Evolutionary conservation across 768 basidiomycete species (phyloP).

Genomic region (Trametes cingulata): DNA sequence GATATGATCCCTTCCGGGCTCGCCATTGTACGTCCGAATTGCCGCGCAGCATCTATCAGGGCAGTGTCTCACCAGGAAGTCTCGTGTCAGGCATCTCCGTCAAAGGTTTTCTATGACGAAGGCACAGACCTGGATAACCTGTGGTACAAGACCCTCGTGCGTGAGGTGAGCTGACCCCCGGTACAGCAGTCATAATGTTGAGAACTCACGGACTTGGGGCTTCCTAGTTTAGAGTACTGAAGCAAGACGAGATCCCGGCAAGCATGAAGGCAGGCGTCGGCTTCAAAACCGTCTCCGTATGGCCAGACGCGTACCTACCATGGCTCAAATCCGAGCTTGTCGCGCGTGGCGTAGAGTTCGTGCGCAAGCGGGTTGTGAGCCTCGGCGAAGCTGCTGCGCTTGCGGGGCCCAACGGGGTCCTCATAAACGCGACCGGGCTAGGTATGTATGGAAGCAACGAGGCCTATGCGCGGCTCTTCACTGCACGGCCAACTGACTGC

Average conservation of each 20-base stretch:
- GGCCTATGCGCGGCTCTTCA: background rate
- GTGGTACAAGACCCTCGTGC: slow-evolving; percentile 44
- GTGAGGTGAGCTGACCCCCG: slow-evolving; percentile 36
- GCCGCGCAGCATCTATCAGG: background rate
- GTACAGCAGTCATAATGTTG: background rate
- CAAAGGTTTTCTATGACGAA: slow-evolving; percentile 33
- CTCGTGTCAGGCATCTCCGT: slow-evolving; percentile 39
- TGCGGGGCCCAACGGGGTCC: slow-evolving; percentile 38
- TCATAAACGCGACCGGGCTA: slow-evolving; percentile 59
- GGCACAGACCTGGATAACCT: slow-evolving; percentile 24
- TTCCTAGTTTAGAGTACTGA: slow-evolving; percentile 36
- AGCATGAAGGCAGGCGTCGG: slow-evolving; percentile 39
- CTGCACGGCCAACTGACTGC: background rate
- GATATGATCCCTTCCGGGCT: slow-evolving; percentile 46
- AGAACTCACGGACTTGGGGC: background rate
- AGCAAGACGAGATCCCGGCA: slow-evolving; percentile 37
- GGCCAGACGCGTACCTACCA: slow-evolving; percentile 51
- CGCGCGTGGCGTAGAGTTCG: slow-evolving; percentile 44
- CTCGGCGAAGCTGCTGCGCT: slow-evolving; percentile 49
- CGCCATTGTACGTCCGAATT: slow-evolving; percentile 35
- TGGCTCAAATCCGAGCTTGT: slow-evolving; percentile 47
- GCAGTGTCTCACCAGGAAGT: background rate
- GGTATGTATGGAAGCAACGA: slow-evolving; percentile 35
- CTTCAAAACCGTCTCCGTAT: slow-evolving; percentile 49
- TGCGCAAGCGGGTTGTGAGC: slow-evolving; percentile 42